Base-by-base conservation (phyloP, 345 rosid genomes). In the Cardiospermum halicacabum region DNA sequence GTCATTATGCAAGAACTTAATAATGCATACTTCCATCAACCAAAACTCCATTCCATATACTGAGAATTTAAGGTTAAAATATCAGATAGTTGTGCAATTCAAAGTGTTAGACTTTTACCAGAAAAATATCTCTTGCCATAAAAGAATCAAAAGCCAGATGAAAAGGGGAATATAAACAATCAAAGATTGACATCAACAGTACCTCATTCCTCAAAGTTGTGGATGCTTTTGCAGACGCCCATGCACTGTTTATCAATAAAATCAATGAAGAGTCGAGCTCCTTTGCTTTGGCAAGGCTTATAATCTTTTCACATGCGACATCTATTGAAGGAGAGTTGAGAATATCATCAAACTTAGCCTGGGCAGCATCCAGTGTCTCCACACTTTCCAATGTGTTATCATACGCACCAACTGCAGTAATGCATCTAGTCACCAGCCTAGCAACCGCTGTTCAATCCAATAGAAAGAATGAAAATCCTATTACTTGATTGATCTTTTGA, bases 161-260 rank as follows among this genome's bases (percentile, higher is more conserved):
- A 51, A 53, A 50, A 53, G 19, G 25, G 16, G 15, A 32, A 60
- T 24, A 21, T 21, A 6, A 66, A 8, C 24, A 28, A 25, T n/a
- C 28, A 19, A 68, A 48, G 56, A 8, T 27, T 56, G 66, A 22
- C 25, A 19, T 22, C 51, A n/a, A n/a, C n/a, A 40, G 43, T 76
- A 93, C 98, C 96, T 86, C 92, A 34, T 86, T 77, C 53, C 81
- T 88, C 88, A 90, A 77, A 21, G 82, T 76, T n/a, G 73, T 63
- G 21, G 98, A 93, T 16, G 82, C 95, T 82, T 86, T 93, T n/a
- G 96, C 96, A 16, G 91, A 80, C 18, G 96, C 91, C 77, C 95
- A 93, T 39, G 97, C 87, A 69, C 89, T 74, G 75, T 86, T 90
- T 75, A 93, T 88, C 37, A 93, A 62, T 25, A 93, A 79, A 70